Evolutionary conservation across 441 rosid species (phyloP).

Genomic region (Viola pubescens): DNA sequence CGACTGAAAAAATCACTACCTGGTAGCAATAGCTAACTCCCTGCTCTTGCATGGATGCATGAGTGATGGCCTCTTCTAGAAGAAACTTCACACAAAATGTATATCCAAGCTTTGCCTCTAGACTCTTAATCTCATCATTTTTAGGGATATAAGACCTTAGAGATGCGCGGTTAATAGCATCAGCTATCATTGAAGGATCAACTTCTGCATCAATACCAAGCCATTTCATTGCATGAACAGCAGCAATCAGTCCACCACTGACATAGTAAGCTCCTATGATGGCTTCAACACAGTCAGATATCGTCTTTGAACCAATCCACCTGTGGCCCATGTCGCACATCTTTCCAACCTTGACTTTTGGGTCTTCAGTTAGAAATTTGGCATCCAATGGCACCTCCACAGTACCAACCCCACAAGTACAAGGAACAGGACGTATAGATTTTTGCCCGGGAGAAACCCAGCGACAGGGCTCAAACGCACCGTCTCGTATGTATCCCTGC

Average conservation of each 20-base stretch:
- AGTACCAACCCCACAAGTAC: slow-evolving; percentile 59
- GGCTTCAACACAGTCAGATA: slow-evolving; percentile 88
- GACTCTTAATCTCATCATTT: slow-evolving; percentile 32
- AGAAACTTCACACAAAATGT: slow-evolving; percentile 59
- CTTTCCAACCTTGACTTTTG: slow-evolving; percentile 46
- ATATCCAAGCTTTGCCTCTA: slow-evolving; percentile 66
- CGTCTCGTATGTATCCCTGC: slow-evolving; percentile 72
- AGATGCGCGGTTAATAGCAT: slow-evolving; percentile 47
- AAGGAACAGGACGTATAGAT: slow-evolving; percentile 45
- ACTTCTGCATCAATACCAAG: slow-evolving; percentile 54
- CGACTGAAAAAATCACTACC: slow-evolving; percentile 33
- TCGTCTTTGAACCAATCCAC: slow-evolving; percentile 81
- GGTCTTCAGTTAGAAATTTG: slow-evolving; percentile 44
- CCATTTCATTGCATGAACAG: slow-evolving; percentile 79
- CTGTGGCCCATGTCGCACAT: slow-evolving; percentile 78
- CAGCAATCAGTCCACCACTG: slow-evolving; percentile 59
- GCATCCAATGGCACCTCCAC: slow-evolving; percentile 67
- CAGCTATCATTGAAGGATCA: slow-evolving; percentile 33
- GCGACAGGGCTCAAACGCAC: slow-evolving; percentile 81
- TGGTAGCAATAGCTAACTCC: slow-evolving; percentile 53
- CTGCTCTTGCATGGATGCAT: slow-evolving; percentile 43
- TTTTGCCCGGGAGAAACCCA: slow-evolving; percentile 92
- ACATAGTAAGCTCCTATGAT: slow-evolving; percentile 77
- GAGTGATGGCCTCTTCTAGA: slow-evolving; percentile 79
- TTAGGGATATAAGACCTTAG: slow-evolving; percentile 34